Evolutionary conservation across 2,329 filamentous ascomycete genomes (phyloP), one percentile per base, ranked within the genome.

Genomic region (Microsporum canis): DNA sequence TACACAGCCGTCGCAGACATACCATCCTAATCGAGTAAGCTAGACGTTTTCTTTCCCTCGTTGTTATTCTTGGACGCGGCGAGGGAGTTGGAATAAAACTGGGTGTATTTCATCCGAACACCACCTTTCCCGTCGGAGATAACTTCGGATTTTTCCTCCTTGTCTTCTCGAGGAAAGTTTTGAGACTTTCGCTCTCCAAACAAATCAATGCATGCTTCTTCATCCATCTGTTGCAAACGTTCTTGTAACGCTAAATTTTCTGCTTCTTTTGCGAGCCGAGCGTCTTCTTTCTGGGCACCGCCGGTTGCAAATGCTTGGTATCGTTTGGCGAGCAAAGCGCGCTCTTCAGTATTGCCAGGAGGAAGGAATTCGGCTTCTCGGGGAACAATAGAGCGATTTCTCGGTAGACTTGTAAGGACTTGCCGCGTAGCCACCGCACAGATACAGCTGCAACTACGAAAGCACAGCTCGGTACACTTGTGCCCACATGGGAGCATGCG

Each of bases 401-500:
- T 29, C 31, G 29, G 23, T 27, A n/a, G 5, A n/a, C 6, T 36
- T 55, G 51, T 4, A 10, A 55, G 14, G 3, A 12, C 33, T 23
- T 31, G 31, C 12, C 33, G 29, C 1, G 10, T 38, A 33, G 38
- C 12, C 36, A 27, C 23, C 10, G 60, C 60, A 57, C 69, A 72
- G 17, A 60, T 38, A 63, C 75, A 77, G 10, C 59, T 57, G 63
- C 75, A 77, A 4, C 60, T 49, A 27, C 68, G 59, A 33, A 67
- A 66, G 64, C 77, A 78, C 17, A 60, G 55, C 29, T 65, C 60
- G 6, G 51, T 65, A 65, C 76, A 78, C 5, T 51, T 61, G 63
- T 78, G 76, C 0, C 73, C 74, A 64, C 76, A 78, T 2, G 65
- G 61, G 51, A 77, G 71, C 5, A 27, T 55, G 14, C 67, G 67